A percentile compares a stretch with the other conserved stretches of the same genome.
phyloP scores from a whole-genome alignment of 352 stramenopile species.

The Globisporangium mamillatum region DNA sequence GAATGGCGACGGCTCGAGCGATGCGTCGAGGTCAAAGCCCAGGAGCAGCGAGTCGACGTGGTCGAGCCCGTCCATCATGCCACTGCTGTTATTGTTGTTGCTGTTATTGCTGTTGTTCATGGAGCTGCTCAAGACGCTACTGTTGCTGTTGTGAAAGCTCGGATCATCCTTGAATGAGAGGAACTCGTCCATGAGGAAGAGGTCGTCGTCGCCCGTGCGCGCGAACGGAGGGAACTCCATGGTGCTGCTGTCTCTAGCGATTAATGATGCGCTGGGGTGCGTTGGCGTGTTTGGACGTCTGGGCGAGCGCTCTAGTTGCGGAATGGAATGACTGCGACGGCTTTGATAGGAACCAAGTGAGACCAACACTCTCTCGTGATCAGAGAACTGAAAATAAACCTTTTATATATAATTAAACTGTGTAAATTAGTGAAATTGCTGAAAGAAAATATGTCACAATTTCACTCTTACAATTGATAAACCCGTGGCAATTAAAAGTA shows the following conservation, averaged over 20 bases:
- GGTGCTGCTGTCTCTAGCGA: not conserved
- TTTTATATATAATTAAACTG: not conserved
- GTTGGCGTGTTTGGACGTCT: not conserved
- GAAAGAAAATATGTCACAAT: not conserved
- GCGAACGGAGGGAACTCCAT: conserved; percentile 13
- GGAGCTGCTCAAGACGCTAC: conserved; percentile 1
- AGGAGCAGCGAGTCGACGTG: conserved; percentile 45
- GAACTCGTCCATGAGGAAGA: conserved; percentile 51
- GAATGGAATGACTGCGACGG: not conserved
- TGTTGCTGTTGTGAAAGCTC: conserved; percentile 10
- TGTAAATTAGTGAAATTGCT: not conserved
- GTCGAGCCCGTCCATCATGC: conserved; percentile 19
- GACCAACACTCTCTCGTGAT: conserved; percentile 4
- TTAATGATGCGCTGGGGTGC: conserved; percentile 2
- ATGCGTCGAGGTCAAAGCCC: conserved; percentile 24
- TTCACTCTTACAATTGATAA: not conserved
- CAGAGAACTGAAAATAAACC: not conserved
- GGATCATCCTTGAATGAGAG: conserved; percentile 46
- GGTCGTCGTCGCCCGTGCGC: conserved; percentile 17
- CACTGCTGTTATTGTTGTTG: conserved; percentile 15
- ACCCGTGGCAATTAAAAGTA: not conserved
- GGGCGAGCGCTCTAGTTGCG: not conserved
- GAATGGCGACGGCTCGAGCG: conserved; percentile 9
- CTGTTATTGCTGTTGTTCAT: not conserved
- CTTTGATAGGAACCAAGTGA: not conserved